phyloP scores from a whole-genome alignment of 1,284 basidiomycete genomes.

The Irpex sp. region DNA sequence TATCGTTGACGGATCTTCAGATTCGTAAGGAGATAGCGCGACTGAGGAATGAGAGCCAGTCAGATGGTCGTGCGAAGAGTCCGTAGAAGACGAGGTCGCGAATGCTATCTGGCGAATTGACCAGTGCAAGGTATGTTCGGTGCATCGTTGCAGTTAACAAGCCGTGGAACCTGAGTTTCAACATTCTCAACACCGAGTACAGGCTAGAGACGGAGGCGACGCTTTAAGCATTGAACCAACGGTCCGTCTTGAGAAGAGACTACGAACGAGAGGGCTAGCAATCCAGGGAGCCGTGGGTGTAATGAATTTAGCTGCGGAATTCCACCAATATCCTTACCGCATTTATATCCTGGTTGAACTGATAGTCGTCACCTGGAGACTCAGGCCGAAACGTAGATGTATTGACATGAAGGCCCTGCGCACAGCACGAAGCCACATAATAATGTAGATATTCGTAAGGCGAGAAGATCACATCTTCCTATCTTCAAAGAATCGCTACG shows the following conservation, averaged over 20 bases:
- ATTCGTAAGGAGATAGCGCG: background rate
- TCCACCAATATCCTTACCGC: no score
- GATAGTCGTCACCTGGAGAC: background rate
- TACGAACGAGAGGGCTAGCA: no score
- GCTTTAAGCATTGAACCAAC: no score
- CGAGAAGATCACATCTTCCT: constrained; percentile 68
- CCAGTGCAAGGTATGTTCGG: background rate
- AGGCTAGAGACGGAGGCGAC: background rate
- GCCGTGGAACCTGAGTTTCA: no score
- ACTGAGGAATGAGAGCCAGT: background rate
- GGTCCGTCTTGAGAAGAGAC: no score
- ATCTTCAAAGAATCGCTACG: constrained; percentile 84
- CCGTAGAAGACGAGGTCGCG: background rate
- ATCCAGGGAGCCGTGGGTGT: no score
- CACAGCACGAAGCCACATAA: background rate
- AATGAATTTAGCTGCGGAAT: no score
- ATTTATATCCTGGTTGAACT: no score
- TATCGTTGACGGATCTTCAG: background rate
- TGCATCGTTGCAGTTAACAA: background rate
- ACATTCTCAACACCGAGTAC: background rate
- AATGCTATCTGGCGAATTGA: background rate
- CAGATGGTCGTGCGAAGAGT: background rate
- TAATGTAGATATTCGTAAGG: background rate
- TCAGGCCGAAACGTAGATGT: background rate
- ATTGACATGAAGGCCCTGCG: background rate